These are phyloP conservation scores for Pseudozyma sp. DNA, from an alignment of 1,284 basidiomycete genomes.

Conservation along the genomic window DNA sequence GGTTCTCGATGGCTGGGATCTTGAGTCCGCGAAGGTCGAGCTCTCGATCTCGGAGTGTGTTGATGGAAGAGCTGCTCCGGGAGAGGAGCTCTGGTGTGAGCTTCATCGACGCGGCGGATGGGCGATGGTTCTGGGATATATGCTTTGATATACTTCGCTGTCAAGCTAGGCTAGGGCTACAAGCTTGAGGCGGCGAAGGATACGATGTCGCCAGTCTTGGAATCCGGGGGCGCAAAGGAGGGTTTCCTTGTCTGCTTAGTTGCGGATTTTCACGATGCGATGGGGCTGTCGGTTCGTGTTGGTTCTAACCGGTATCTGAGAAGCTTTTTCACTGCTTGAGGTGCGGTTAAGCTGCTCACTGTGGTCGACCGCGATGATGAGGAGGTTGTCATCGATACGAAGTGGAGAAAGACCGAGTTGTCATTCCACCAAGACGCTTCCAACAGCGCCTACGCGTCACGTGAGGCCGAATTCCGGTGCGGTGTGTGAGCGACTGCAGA, in stretches of 20 bases:
- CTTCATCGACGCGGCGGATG: constrained; percentile 75
- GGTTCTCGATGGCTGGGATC: constrained; percentile 98
- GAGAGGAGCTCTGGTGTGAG: constrained; percentile 90
- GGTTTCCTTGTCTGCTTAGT: no score
- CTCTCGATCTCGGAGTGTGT: constrained; percentile 92
- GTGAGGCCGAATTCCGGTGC: constrained; percentile 17
- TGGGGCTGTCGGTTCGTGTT: no score
- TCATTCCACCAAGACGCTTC: constrained; percentile 1
- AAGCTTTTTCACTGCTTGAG: no score
- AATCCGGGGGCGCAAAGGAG: no score
- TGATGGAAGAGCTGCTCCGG: constrained; percentile 81
- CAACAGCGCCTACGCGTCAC: constrained; percentile 15
- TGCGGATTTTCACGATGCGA: no score
- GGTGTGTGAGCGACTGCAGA: neutral
- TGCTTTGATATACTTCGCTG: neutral
- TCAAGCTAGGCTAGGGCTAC: no score
- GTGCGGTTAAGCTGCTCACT: no score
- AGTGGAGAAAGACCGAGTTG: constrained; percentile 32
- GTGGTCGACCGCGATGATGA: neutral
- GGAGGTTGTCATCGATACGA: constrained; percentile 6
- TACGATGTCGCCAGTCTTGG: no score
- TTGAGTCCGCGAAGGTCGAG: constrained; percentile 77
- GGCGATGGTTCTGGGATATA: neutral
- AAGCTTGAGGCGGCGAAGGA: no score
- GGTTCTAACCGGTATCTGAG: no score